Conservation (phyloP, 352 stramenopile species). For the Phytophthora colocasiae region DNA sequence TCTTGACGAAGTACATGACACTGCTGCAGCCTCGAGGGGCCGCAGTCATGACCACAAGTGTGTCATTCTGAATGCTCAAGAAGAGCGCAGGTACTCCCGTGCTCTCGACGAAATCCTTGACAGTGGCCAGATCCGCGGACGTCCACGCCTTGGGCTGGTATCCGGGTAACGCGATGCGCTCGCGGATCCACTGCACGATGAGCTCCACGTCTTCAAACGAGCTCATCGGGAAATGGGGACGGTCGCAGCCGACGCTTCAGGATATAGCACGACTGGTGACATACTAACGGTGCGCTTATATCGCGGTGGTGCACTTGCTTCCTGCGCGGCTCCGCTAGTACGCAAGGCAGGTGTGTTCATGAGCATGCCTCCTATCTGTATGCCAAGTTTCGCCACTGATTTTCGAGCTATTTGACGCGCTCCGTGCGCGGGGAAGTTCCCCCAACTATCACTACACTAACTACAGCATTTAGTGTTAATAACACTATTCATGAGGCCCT, state of each 20-base stretch:
- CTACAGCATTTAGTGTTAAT: too few relatives aligned
- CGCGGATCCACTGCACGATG: conserved; percentile 87
- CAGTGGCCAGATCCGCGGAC: conserved; percentile 76
- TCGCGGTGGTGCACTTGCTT: too few relatives aligned
- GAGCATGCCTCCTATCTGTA: too few relatives aligned
- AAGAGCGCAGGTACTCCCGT: conserved; percentile 76
- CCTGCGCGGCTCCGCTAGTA: too few relatives aligned
- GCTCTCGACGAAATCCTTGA: conserved; percentile 87
- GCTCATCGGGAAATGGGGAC: conserved; percentile 51
- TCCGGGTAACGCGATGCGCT: conserved; percentile 76
- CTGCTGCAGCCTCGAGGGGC: conserved; percentile 54
- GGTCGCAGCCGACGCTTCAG: conserved; percentile 6
- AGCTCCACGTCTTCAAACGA: conserved; percentile 88
- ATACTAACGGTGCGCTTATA: too few relatives aligned
- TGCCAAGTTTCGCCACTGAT: too few relatives aligned
- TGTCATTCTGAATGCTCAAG: conserved; percentile 55
- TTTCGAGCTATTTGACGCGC: too few relatives aligned
- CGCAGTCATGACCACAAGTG: conserved; percentile 60
- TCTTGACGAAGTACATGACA: conserved; percentile 93
- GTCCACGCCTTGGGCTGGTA: conserved; percentile 78
- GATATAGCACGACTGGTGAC: conserved; percentile 6
- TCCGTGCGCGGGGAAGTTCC: too few relatives aligned
- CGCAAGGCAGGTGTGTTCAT: too few relatives aligned
- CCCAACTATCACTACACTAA: too few relatives aligned
- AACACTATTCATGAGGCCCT: too few relatives aligned